phyloP scores from a whole-genome alignment of 2,329 filamentous ascomycete species.

The Thielaviopsis populi region DNA sequence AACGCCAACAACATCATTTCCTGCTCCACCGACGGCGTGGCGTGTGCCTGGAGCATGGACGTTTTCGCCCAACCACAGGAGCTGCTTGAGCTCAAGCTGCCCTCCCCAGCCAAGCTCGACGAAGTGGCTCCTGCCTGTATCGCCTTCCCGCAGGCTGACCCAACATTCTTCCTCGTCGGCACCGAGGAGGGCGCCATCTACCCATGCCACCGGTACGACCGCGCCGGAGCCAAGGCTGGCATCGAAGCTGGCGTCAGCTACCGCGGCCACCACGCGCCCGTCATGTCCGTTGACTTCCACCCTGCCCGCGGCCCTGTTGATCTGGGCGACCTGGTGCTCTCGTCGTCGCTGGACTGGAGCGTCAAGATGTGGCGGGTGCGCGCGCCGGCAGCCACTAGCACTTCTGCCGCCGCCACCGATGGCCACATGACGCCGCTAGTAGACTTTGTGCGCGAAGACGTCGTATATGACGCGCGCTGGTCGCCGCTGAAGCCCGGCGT shows the following conservation, averaged over 20 bases:
- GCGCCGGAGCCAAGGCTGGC: slow-evolving; percentile 90
- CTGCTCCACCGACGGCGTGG: slow-evolving; percentile 87
- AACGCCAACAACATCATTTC: slow-evolving; percentile 99
- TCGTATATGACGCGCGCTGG: slow-evolving; percentile 94
- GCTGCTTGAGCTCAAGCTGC: slow-evolving; percentile 73
- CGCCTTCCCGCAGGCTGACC: slow-evolving; percentile 86
- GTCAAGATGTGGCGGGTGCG: slow-evolving; percentile 95
- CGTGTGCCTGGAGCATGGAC: slow-evolving; percentile 94
- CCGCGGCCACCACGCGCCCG: slow-evolving; percentile 76
- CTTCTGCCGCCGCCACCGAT: slow-evolving; percentile 33
- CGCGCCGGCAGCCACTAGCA: slow-evolving; percentile 57
- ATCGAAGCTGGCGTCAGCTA: slow-evolving; percentile 83
- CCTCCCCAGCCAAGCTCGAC: slow-evolving; percentile 68
- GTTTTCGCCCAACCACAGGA: slow-evolving; percentile 97
- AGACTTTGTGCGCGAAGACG: slow-evolving; percentile 84
- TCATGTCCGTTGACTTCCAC: slow-evolving; percentile 94
- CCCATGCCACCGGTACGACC: slow-evolving; percentile 92
- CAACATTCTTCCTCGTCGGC: slow-evolving; percentile 92
- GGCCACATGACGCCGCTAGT: slow-evolving; percentile 56
- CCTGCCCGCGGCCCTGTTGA: slow-evolving; percentile 84
- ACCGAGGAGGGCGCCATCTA: slow-evolving; percentile 95
- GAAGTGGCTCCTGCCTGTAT: slow-evolving; percentile 90
- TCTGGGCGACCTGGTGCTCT: slow-evolving; percentile 82
- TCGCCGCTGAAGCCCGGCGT: slow-evolving; percentile 86
- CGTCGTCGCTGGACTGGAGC: slow-evolving; percentile 89